A percentile compares a stretch with the other conserved stretches of the same genome.
Conservation (phyloP, 768 basidiomycete species). For the Melanogaster broomeanus region DNA sequence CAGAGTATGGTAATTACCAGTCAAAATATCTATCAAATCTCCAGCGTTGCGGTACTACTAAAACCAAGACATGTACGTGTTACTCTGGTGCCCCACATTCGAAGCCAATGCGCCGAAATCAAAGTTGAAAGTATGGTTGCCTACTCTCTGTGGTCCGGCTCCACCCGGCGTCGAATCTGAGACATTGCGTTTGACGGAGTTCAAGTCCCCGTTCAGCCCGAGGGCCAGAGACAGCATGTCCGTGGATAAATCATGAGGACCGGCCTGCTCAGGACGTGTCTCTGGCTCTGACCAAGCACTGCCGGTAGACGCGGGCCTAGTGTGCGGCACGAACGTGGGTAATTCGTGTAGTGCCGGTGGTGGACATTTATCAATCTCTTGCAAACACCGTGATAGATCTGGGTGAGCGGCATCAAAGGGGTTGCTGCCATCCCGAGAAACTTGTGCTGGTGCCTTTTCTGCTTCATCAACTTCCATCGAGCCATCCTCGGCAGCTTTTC, state of each 20-base stretch:
- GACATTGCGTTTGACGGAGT: slow-evolving; percentile 17
- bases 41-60: no score
- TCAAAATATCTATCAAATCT: neutral
- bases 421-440: slow-evolving; percentile 1
- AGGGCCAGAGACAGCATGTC: slow-evolving; percentile 34
- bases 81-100: slow-evolving; percentile 56
- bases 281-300: slow-evolving; percentile 17
- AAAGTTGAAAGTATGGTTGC: slow-evolving; percentile 58
- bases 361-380: slow-evolving; percentile 22
- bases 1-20: slow-evolving; percentile 11
- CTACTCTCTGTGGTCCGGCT: slow-evolving; percentile 41
- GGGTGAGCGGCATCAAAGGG: slow-evolving; percentile 26
- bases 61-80: slow-evolving; percentile 69
- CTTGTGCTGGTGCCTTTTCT: slow-evolving; percentile 1
- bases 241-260: slow-evolving; percentile 29
- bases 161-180: slow-evolving; percentile 21
- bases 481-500: slow-evolving; percentile 18
- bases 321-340: slow-evolving; percentile 25
- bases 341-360: slow-evolving; percentile 20
- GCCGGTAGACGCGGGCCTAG: slow-evolving; percentile 9
- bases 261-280: slow-evolving; percentile 16
- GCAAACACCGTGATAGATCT: slow-evolving; percentile 24
- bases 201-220: slow-evolving; percentile 28
- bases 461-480: slow-evolving; percentile 30
- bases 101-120: slow-evolving; percentile 60